These are phyloP conservation scores for Penicillium turbatum DNA, from an alignment of 495 filamentous ascomycete genomes.

Conservation along the genomic window DNA sequence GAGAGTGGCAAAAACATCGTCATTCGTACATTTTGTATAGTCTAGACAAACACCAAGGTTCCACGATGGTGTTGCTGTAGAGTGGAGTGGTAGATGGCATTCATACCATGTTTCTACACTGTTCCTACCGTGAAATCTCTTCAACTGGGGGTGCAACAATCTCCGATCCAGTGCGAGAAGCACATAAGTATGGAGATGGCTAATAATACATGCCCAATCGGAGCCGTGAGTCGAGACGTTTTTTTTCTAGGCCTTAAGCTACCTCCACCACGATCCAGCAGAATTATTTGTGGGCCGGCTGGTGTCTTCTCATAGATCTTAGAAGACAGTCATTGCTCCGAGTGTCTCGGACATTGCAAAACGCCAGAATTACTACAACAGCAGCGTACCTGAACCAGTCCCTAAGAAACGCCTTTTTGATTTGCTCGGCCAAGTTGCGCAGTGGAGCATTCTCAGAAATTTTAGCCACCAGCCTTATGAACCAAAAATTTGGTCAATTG, in stretches of 20 bases:
- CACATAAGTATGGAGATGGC: background rate
- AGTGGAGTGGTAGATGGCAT: background rate
- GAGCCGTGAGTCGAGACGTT: background rate
- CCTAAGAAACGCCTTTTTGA: background rate
- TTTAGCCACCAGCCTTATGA: background rate
- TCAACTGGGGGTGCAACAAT: background rate
- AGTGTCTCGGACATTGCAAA: background rate
- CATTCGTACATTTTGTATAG: background rate
- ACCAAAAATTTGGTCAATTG: background rate
- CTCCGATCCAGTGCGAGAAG: background rate
- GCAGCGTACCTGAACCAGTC: background rate
- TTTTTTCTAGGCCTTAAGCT: background rate
- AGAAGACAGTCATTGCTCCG: background rate
- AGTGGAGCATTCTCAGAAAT: background rate
- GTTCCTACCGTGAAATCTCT: background rate
- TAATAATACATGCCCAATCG: slow-evolving; percentile 1
- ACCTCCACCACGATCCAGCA: no score
- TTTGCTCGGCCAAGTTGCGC: background rate
- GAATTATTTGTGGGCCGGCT: background rate
- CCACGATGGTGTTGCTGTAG: background rate
- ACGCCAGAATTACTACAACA: background rate
- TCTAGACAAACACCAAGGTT: no score
- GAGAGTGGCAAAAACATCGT: background rate
- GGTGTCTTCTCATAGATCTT: background rate
- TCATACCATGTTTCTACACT: background rate